phyloP scores from a whole-genome alignment of 2,329 filamentous ascomycete species.

The Meredithiella fracta region DNA sequence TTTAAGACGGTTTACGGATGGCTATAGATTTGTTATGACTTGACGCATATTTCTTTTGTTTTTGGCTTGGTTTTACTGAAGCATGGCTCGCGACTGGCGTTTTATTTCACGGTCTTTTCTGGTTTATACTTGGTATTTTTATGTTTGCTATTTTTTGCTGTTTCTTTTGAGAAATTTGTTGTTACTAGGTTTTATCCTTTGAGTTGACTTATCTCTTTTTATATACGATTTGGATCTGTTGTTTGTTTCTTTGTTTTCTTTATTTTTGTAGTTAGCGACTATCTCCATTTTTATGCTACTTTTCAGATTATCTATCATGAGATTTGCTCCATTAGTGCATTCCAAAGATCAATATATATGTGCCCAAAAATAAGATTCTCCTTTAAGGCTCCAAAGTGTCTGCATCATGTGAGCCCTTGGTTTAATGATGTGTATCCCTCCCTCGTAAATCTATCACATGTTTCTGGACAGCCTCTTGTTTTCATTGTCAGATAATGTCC shows the following conservation, averaged over 20 bases:
- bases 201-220: neutral
- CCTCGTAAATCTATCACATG: neutral
- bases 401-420: too few relatives aligned
- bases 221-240: neutral
- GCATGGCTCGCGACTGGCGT: neutral
- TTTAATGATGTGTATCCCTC: too few relatives aligned
- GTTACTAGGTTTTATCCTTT: neutral
- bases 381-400: too few relatives aligned
- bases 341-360: too few relatives aligned
- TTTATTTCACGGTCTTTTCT: neutral
- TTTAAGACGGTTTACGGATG: too few relatives aligned
- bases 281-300: too few relatives aligned
- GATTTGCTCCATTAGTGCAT: too few relatives aligned
- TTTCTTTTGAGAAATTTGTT: neutral
- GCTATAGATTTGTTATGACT: too few relatives aligned
- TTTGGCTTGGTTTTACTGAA: neutral
- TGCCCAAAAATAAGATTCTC: too few relatives aligned
- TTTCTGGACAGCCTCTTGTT: neutral
- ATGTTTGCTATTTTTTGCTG: neutral
- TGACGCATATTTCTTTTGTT: too few relatives aligned
- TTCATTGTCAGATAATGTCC: neutral
- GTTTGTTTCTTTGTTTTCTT: neutral
- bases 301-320: too few relatives aligned
- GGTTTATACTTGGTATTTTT: neutral
- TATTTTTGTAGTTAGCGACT: too few relatives aligned